Conservation (phyloP, 176 grass and related monocot genomes). For the Elaeis guineensis region DNA sequence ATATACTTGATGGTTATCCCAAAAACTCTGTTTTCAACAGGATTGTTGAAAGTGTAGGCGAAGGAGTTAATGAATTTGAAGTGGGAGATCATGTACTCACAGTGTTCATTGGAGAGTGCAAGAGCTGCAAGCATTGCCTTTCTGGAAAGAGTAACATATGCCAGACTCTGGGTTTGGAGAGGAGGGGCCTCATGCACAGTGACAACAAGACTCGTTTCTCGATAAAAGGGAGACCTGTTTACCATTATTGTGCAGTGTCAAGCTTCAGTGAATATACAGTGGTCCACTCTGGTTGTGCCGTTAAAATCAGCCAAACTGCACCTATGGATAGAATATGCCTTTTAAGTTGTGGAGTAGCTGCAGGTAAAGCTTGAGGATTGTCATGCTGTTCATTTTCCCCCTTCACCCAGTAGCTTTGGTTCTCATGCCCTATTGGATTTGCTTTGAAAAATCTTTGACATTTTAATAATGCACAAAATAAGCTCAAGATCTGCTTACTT, state of each 20-base stretch:
- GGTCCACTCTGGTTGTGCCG: conserved; percentile 71
- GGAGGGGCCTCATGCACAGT: conserved; percentile 81
- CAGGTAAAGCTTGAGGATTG: conserved; percentile 43
- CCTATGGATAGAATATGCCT: conserved; percentile 83
- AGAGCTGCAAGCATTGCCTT: conserved; percentile 69
- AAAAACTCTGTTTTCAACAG: conserved; percentile 15
- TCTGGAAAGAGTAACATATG: conserved; percentile 94
- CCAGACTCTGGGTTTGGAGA: conserved; percentile 84
- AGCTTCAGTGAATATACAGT: conserved; percentile 96
- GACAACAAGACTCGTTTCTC: conserved; percentile 84
- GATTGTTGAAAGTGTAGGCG: conserved; percentile 74
- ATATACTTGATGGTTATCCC: too few species aligned
- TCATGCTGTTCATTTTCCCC: not conserved
- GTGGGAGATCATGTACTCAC: conserved; percentile 62
- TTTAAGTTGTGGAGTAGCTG: conserved; percentile 76
- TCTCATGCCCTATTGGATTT: too few species aligned
- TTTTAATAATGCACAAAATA: too few species aligned
- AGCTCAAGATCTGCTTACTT: too few species aligned
- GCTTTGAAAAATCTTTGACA: too few species aligned
- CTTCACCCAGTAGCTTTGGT: not conserved
- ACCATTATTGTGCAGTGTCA: conserved; percentile 85
- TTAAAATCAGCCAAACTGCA: conserved; percentile 49
- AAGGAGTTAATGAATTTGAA: conserved; percentile 71
- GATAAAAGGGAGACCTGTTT: conserved; percentile 46
- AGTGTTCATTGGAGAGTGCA: conserved; percentile 89